phyloP scores from a whole-genome alignment of 768 basidiomycete species.

The Royoungia palumana region DNA sequence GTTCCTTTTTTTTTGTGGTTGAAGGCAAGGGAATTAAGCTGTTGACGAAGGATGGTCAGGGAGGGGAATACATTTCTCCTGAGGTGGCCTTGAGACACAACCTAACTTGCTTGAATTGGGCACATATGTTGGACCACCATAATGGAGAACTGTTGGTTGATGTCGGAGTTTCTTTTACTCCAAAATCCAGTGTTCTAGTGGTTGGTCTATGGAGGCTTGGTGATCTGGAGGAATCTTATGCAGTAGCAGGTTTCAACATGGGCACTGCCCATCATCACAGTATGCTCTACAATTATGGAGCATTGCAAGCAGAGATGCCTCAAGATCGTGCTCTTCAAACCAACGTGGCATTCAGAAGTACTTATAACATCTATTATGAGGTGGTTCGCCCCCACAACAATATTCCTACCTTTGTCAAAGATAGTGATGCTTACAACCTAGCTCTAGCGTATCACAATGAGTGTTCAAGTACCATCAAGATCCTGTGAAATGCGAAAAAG shows the following conservation, averaged over 20 bases:
- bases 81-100: neutral
- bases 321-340: neutral
- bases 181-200: neutral
- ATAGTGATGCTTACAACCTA: conserved; percentile 14
- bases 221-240: conserved; percentile 8
- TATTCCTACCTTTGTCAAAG: neutral
- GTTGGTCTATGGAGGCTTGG: conserved; percentile 10
- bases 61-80: neutral
- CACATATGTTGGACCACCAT: neutral
- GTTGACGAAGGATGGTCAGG: conserved; percentile 5
- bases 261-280: conserved; percentile 6
- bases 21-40: conserved; percentile 17
- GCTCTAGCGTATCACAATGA: neutral
- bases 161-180: neutral
- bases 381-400: conserved; percentile 4
- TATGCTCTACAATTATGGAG: conserved; percentile 10
- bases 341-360: conserved; percentile 11
- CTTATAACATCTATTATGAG: conserved; percentile 20
- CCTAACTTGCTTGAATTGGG: conserved; percentile 7
- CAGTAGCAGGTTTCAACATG: neutral
- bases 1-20: conserved; percentile 13
- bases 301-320: conserved; percentile 15
- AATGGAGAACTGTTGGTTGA: conserved; percentile 5
- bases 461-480: neutral
- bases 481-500: conserved; percentile 2